Evolutionary conservation across 2,329 filamentous ascomycete genomes (phyloP).

Genomic region (Aspergillus novofumigatus): DNA sequence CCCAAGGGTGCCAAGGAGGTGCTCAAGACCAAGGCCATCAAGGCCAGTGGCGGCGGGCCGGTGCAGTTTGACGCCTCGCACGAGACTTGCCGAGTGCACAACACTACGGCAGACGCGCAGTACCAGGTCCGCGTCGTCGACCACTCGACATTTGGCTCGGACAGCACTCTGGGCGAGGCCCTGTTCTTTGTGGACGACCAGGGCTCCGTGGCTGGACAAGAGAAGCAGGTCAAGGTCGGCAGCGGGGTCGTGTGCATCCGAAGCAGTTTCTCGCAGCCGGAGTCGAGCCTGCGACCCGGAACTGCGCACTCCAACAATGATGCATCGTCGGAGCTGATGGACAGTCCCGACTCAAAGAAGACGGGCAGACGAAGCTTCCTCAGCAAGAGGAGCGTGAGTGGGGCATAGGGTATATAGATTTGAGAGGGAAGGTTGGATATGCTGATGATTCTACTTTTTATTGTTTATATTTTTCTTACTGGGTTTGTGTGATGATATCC

Average conservation of each 20-base stretch:
- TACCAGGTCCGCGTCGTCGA: conserved; percentile 85
- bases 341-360: conserved; percentile 41
- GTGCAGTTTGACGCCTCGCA: conserved; percentile 61
- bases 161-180: conserved; percentile 78
- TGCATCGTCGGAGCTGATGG: conserved; percentile 24
- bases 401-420: conserved; percentile 16
- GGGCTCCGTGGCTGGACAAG: conserved; percentile 56
- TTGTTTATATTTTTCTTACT: not conserved
- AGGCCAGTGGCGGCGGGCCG: conserved; percentile 62
- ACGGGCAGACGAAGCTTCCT: conserved; percentile 44
- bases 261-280: conserved; percentile 63
- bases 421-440: conserved; percentile 7
- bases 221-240: conserved; percentile 73
- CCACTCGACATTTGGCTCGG: conserved; percentile 77
- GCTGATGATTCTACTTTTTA: not conserved
- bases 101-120: conserved; percentile 69
- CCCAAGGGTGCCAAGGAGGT: conserved; percentile 70
- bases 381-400: conserved; percentile 39
- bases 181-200: conserved; percentile 90
- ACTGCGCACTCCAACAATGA: conserved; percentile 33
- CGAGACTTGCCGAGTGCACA: conserved; percentile 73
- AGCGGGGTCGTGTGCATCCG: conserved; percentile 67
- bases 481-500: not conserved
- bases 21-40: conserved; percentile 89
- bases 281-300: conserved; percentile 35